These are phyloP conservation scores for Clarireedia sp. DNA, from an alignment of 2,329 filamentous ascomycete species.

Conservation along the genomic window DNA sequence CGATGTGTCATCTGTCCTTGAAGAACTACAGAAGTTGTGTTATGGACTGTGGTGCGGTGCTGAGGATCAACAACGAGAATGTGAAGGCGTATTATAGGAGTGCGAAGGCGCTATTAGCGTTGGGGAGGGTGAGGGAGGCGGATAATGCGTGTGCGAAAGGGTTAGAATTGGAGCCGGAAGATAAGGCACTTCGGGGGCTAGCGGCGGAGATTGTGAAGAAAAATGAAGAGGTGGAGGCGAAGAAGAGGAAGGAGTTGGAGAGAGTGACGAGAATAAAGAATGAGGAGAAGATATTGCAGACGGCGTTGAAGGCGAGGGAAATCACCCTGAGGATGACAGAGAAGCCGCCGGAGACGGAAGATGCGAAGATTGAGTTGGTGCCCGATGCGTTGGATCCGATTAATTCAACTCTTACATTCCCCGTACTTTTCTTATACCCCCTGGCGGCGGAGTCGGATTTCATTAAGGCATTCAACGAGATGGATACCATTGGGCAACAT, in stretches of 20 bases:
- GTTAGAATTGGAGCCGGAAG: conserved; percentile 61
- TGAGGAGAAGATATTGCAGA: conserved; percentile 53
- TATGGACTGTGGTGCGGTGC: conserved; percentile 71
- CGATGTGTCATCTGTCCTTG: conserved; percentile 80
- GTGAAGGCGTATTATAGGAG: conserved; percentile 90
- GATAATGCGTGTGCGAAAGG: conserved; percentile 70
- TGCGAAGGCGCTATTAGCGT: conserved; percentile 65
- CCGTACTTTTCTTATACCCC: conserved; percentile 79
- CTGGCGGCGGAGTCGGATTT: conserved; percentile 78
- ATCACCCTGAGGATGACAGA: conserved; percentile 61
- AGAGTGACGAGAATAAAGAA: conserved; percentile 45
- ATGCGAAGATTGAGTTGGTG: conserved; percentile 62
- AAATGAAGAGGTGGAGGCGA: conserved; percentile 46
- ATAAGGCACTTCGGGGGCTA: conserved; percentile 57
- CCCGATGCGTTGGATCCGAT: conserved; percentile 64
- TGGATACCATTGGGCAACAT: conserved; percentile 66
- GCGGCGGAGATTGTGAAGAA: conserved; percentile 55
- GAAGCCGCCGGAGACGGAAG: conserved; percentile 79
- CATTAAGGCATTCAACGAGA: conserved; percentile 78
- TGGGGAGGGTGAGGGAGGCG: conserved; percentile 74
- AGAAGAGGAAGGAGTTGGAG: conserved; percentile 48
- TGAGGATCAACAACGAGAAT: conserved; percentile 72
- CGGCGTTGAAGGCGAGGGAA: conserved; percentile 60
- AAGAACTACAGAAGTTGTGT: conserved; percentile 84
- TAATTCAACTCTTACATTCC: conserved; percentile 64